Evolutionary conservation across 805 yeast species (phyloP), one percentile per base, ranked within the genome.

Genomic region (Candida sonorensis): DNA sequence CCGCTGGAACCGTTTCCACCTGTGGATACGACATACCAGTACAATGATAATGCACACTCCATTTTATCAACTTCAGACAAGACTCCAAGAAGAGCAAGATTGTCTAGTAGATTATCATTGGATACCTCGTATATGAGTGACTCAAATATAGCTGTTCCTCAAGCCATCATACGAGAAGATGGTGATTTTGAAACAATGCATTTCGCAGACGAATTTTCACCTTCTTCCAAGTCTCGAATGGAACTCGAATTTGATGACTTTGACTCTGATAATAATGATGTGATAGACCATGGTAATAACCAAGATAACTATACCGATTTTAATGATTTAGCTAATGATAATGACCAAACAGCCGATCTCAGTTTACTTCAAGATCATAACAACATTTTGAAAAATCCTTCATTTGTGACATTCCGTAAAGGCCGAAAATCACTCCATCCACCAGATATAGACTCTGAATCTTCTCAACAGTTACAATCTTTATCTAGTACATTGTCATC

Each of bases 101-200:
- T 44, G 14, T 46, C 54, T 9, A 38, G 45, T 30, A 24, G 59
- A 19, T 34, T 55, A 17, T 52, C 59, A 1, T 17, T 52, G 10
- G 54, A 49, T 13, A 41, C 44, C 3, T 36, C 54, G 2, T 14
- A 46, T 5, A 42, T 48, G 4, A 40, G 43, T n/a, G 55, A 54
- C 10, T 45, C 59, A 1, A 55, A 52, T 29, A 45, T 57, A 15
- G 62, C 62, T 2, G 33, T 57, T 7, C 62, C 62, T 2, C 57
- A 55, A 33, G 62, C 60, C 11, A 52, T 57, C 9, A 43, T 55
- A 2, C 34, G 55, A 19, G 51, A 53, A 29, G 43, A 43, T 13
- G 57, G 56, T 9, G 54, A 45, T n/a, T 46, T 43, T 37, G 51
- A 46, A 11, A 10, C 33, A 5, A 5, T 10, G 7, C 48, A 48